A percentile compares a stretch with the other conserved stretches of the same genome.
Conservation (phyloP, 805 yeast genomes). For the Maudiozyma serrabonitensis region DNA sequence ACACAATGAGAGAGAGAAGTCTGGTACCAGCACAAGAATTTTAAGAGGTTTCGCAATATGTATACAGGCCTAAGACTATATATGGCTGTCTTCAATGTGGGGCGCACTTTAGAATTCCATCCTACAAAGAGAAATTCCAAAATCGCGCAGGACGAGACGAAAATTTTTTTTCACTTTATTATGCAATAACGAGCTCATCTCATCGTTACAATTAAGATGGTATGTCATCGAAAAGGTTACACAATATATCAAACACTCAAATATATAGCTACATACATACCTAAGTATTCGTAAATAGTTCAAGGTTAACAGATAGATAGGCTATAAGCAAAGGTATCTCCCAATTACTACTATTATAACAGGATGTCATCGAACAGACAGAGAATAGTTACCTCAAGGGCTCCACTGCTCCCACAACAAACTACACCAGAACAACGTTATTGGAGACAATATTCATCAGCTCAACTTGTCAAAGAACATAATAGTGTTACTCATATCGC, state of each 20-base stretch:
- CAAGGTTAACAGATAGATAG: too few species aligned
- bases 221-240: not conserved
- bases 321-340: too few species aligned
- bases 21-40: too few species aligned
- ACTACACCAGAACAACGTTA: slow-evolving; percentile 89
- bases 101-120: too few species aligned
- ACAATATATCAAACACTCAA: not conserved
- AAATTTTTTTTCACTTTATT: not conserved
- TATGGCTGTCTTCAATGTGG: too few species aligned
- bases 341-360: not conserved
- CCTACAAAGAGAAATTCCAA: not conserved
- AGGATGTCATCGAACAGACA: slow-evolving; percentile 66
- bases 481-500: slow-evolving; percentile 81
- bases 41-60: too few species aligned
- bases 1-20: too few species aligned
- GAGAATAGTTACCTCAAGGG: slow-evolving; percentile 54
- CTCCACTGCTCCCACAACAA: slow-evolving; percentile 65
- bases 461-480: slow-evolving; percentile 87
- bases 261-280: too few species aligned
- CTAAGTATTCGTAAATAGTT: too few species aligned
- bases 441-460: slow-evolving; percentile 81
- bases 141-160: not conserved
- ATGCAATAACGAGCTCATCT: not conserved
- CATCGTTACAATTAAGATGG: not conserved
- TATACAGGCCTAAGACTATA: too few species aligned